Base-by-base conservation (phyloP, 768 basidiomycete genomes). In the Thelephora ganbajun region DNA sequence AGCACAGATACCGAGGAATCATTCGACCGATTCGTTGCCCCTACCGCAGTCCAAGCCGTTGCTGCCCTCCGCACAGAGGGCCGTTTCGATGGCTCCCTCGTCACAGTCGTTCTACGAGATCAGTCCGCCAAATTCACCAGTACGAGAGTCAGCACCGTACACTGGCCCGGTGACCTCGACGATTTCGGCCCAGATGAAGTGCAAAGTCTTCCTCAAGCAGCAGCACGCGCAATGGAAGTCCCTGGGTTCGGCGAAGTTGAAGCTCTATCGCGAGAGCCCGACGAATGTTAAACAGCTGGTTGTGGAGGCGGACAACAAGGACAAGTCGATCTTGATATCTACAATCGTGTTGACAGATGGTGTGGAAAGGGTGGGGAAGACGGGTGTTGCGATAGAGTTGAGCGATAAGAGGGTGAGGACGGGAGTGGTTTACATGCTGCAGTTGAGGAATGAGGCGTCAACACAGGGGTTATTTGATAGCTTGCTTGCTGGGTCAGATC, bases 221-320 rank as follows among this genome's bases (percentile, higher is more conserved):
- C 80, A 88, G 33, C 93, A 97, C 59, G 83, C 85, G n/a, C 90
- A 94, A 61, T 99, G 96, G 96, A 99, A 96, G 67, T 80, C 87
- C 1, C 70, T 98, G 48, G 96, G 96, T 2, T 69, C 83, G 9
- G 91, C 89, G 12, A 79, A 79, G 56, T 71, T 98, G 53, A 90
- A 85, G 59, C 70, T 99, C 44, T 99, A 92, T 61, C 75, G 72
- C 42, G 80, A 94, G 59, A 69, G 74, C 48, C 89, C 90, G 22
- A 88, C 82, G 20, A 90, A 90, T 57, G 71, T 90, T 56, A 99
- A 99, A 65, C 96, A 99, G 63, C 76, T 99, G 23, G 96, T 98
- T 13, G 93, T 97, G 26, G 84, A 92, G 64, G 77, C 82, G 6
- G 88, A 92, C 52, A 74, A 73, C 56, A 83, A 77, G 59, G 74